phyloP scores from a whole-genome alignment of 2,329 filamentous ascomycete species.

The Aspergillus sp. region DNA sequence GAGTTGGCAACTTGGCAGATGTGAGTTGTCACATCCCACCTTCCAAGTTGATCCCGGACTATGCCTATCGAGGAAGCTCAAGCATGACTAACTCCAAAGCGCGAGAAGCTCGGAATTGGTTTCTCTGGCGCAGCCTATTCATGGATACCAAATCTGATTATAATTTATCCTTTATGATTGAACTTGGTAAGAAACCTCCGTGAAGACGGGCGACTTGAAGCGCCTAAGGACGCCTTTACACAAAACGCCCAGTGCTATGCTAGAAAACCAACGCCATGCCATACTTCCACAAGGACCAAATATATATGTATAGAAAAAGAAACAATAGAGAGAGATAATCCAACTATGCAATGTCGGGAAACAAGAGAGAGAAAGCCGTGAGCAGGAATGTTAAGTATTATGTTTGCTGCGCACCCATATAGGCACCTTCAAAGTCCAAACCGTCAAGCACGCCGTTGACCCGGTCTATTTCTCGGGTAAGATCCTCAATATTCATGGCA shows the following conservation, averaged over 20 bases:
- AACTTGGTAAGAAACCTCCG: background rate
- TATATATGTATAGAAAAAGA: background rate
- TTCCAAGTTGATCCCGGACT: background rate
- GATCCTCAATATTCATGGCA: slow-evolving; percentile 75
- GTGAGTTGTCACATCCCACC: background rate
- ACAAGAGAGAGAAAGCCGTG: background rate
- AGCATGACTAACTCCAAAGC: background rate
- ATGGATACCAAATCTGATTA: background rate
- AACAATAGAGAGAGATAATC: background rate
- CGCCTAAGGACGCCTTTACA: background rate
- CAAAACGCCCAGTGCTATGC: slow-evolving; percentile 7
- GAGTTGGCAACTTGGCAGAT: background rate
- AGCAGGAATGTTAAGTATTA: background rate
- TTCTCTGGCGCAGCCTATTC: background rate
- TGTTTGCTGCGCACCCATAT: slow-evolving; percentile 30
- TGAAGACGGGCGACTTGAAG: background rate
- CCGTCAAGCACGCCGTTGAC: slow-evolving; percentile 64
- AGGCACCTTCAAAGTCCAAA: slow-evolving; percentile 62
- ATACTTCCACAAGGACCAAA: background rate
- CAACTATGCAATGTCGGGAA: background rate
- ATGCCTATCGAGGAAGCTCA: slow-evolving; percentile 3
- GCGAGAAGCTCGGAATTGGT: background rate
- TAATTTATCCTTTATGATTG: background rate
- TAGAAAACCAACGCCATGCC: slow-evolving; percentile 1
- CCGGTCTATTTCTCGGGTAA: slow-evolving; percentile 73